These are phyloP conservation scores for Leucaena leucocephala DNA, from an alignment of 306 rosid genomes.

Conservation along the genomic window DNA sequence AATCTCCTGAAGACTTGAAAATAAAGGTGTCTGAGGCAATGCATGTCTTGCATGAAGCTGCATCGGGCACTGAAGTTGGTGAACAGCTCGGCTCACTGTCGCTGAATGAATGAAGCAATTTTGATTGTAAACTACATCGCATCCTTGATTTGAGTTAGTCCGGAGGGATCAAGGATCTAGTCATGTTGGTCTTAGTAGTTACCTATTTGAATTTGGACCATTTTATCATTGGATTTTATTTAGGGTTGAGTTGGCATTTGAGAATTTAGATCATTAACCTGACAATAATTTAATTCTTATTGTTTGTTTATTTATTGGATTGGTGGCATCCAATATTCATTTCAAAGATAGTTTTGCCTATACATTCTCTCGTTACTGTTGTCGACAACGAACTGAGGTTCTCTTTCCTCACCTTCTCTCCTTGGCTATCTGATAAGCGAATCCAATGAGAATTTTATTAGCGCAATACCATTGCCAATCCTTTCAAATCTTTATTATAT, in stretches of 20 bases:
- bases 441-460: no score
- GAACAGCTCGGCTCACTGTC: slow-evolving; percentile 62
- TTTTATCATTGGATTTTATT: background rate
- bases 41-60: slow-evolving; percentile 73
- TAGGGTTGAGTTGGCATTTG: background rate
- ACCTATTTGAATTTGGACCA: background rate
- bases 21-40: slow-evolving; percentile 83
- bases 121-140: slow-evolving; percentile 16
- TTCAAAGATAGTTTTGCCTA: no score
- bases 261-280: slow-evolving; percentile 2
- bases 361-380: no score
- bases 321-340: background rate
- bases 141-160: slow-evolving; percentile 20
- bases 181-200: slow-evolving; percentile 25
- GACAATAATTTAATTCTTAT: slow-evolving; percentile 9
- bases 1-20: slow-evolving; percentile 83
- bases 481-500: no score
- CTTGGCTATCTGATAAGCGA: no score
- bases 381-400: no score
- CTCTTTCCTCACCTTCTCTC: no score
- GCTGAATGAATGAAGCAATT: slow-evolving; percentile 49
- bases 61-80: slow-evolving; percentile 55
- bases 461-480: no score
- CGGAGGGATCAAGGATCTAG: slow-evolving; percentile 35
- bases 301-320: background rate